Evolutionary conservation across 2,329 filamentous ascomycete species (phyloP), one percentile per base, ranked within the genome.

Genomic region (Nannizziopsis arthrosporioides): DNA sequence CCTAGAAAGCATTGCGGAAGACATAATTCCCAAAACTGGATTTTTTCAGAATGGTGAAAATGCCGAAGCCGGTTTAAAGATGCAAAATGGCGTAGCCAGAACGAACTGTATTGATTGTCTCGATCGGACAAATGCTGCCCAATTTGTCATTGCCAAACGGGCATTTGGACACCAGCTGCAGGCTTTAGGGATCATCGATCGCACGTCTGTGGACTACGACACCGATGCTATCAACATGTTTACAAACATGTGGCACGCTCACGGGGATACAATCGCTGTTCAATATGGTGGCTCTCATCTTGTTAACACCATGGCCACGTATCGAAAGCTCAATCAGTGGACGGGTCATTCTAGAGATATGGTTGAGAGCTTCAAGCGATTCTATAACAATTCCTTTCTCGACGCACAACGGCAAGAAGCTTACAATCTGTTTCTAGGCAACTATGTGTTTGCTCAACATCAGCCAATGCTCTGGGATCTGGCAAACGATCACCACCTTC

Each of bases 241-340:
- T 58, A 96, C 92, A 1, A 85, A 94, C 59, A 96, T 98, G 90
- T 94, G 89, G 69, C 89, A 96, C 63, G 88, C 94, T 56, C 92
- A 98, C 61, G 92, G 92, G 49, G 92, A 98, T 64, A 95, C 89
- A 3, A 96, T 98, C 59, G 92, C 92, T 1, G 84, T 96, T 47
- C 92, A 98, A 63, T 98, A 98, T 58, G 92, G 92, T 49, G 92
- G 92, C 8, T 96, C 89, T 2, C 92, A 98, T 65, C 76, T 98
- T 0, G 92, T 98, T 58, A 98, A 98, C 63, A 98, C 92, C 0
- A 96, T 98, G 89, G 89, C 94, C 55, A 98, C 92, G 3, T 98
- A 98, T 64, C 84, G 92, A 49, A 96, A 96, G 68, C 94, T 95
- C 63, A 96, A 96, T 56, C 90, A 96, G 63, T 98, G 92, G 92